phyloP scores from a whole-genome alignment of 495 filamentous ascomycete genomes.

The Aspergillus biplanus region DNA sequence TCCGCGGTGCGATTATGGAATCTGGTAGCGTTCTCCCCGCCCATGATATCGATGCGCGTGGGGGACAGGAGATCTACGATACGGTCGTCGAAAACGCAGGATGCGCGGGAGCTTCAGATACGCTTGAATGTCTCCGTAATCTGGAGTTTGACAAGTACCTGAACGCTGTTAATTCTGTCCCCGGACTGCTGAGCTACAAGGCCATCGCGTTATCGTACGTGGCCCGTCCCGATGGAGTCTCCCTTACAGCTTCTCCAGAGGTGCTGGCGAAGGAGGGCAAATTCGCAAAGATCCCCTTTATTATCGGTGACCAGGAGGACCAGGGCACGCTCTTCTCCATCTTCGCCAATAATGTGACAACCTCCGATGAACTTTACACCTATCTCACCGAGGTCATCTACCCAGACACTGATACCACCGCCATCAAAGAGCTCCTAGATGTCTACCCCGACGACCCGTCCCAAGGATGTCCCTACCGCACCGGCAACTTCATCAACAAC shows the following conservation, averaged over 20 bases:
- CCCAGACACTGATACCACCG: slow-evolving; percentile 41
- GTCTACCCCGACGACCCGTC: slow-evolving; percentile 55
- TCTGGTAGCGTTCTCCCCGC: slow-evolving; percentile 68
- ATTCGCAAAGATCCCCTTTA: slow-evolving; percentile 63
- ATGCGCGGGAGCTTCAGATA: slow-evolving; percentile 58
- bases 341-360: slow-evolving; percentile 66
- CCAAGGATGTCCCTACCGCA: slow-evolving; percentile 68
- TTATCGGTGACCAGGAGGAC: slow-evolving; percentile 62
- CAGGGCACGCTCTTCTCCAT: slow-evolving; percentile 67
- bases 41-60: slow-evolving; percentile 62
- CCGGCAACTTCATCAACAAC: slow-evolving; percentile 58
- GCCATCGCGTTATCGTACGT: slow-evolving; percentile 67
- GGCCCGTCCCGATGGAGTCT: slow-evolving; percentile 64
- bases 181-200: slow-evolving; percentile 62
- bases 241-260: slow-evolving; percentile 60
- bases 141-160: slow-evolving; percentile 63
- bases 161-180: slow-evolving; percentile 67
- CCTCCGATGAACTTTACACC: slow-evolving; percentile 55
- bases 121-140: slow-evolving; percentile 64
- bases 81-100: slow-evolving; percentile 61
- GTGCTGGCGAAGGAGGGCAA: slow-evolving; percentile 47
- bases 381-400: slow-evolving; percentile 64
- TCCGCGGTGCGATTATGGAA: slow-evolving; percentile 74
- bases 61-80: slow-evolving; percentile 67
- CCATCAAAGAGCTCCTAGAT: slow-evolving; percentile 55